A percentile compares a stretch with the other conserved stretches of the same genome.
These are phyloP conservation scores for Trypanosoma caninum DNA, from an alignment of 208 protist genomes.

Conservation along the genomic window DNA sequence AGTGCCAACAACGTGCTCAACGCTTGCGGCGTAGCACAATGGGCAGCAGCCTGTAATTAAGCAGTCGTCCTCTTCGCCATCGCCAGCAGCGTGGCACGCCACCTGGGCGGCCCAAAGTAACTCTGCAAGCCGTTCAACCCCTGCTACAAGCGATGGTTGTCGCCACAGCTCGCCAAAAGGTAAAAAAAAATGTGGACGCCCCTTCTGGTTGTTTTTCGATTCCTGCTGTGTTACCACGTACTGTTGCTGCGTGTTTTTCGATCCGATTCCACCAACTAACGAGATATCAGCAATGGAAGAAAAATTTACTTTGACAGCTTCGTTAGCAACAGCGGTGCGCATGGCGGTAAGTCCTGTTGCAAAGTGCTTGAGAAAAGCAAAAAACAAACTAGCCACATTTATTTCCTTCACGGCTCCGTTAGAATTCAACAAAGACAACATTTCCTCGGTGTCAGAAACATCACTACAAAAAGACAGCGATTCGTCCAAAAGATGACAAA, in stretches of 20 bases:
- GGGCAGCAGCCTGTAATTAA: conserved; percentile 35
- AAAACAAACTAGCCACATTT: conserved; percentile 3
- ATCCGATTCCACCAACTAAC: not conserved
- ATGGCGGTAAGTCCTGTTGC: conserved; percentile 4
- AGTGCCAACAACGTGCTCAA: conserved; percentile 39
- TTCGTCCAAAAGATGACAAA: conserved; percentile 13
- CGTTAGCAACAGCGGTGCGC: not conserved
- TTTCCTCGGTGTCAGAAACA: too few relatives aligned
- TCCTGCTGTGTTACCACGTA: not conserved
- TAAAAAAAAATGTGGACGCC: conserved; percentile 11
- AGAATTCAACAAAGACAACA: too few relatives aligned
- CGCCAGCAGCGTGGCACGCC: conserved; percentile 11
- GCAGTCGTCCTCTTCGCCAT: not conserved
- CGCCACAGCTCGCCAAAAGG: conserved; percentile 39
- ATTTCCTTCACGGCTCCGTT: not conserved
- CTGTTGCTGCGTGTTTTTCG: not conserved
- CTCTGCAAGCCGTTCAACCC: conserved; percentile 36
- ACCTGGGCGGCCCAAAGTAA: conserved; percentile 26
- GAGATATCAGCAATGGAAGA: not conserved
- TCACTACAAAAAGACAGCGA: not conserved
- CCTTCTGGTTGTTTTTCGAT: too few relatives aligned
- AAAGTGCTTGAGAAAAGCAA: conserved; percentile 19
- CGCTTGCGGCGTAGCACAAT: conserved; percentile 52
- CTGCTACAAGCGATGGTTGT: conserved; percentile 51
- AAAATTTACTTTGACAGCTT: not conserved